phyloP scores from a whole-genome alignment of 2,329 filamentous ascomycete genomes.

The Allantophomopsis cytisporea region DNA sequence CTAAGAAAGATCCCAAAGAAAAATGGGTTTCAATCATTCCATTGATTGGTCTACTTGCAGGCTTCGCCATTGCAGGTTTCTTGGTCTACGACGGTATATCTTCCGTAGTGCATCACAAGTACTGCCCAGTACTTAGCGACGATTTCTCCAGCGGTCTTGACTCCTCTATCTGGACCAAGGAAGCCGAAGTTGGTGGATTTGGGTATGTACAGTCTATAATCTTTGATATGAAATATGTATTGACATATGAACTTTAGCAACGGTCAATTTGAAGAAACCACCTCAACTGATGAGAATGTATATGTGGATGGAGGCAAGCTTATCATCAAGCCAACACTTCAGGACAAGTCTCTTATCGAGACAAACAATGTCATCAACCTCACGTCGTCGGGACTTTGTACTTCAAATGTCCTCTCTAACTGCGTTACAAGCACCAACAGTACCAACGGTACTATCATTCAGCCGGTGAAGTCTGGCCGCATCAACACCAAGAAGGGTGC shows the following conservation, averaged over 20 bases:
- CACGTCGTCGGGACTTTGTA: constrained; percentile 50
- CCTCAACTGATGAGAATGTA: constrained; percentile 57
- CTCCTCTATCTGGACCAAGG: constrained; percentile 30
- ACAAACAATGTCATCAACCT: constrained; percentile 58
- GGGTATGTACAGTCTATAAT: constrained; percentile 18
- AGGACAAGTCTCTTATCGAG: constrained; percentile 52
- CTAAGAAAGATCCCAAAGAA: constrained; percentile 62
- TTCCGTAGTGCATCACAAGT: constrained; percentile 58
- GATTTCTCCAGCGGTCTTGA: constrained; percentile 37
- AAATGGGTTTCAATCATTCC: constrained; percentile 81
- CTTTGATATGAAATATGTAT: not conserved
- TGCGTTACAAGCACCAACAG: constrained; percentile 64
- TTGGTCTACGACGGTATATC: constrained; percentile 63
- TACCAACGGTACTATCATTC: constrained; percentile 65
- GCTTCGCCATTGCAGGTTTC: constrained; percentile 53
- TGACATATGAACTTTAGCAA: constrained; percentile 35
- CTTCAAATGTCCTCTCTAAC: constrained; percentile 39
- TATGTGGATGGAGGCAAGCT: constrained; percentile 57
- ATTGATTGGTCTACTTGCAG: constrained; percentile 54
- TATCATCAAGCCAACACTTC: constrained; percentile 64
- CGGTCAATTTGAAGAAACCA: constrained; percentile 71
- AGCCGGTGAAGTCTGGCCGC: constrained; percentile 64
- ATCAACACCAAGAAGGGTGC: constrained; percentile 62
- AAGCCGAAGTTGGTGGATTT: constrained; percentile 28
- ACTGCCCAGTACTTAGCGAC: constrained; percentile 36